phyloP scores from a whole-genome alignment of 2,329 filamentous ascomycete genomes.

The Calonectria henricotiae region DNA sequence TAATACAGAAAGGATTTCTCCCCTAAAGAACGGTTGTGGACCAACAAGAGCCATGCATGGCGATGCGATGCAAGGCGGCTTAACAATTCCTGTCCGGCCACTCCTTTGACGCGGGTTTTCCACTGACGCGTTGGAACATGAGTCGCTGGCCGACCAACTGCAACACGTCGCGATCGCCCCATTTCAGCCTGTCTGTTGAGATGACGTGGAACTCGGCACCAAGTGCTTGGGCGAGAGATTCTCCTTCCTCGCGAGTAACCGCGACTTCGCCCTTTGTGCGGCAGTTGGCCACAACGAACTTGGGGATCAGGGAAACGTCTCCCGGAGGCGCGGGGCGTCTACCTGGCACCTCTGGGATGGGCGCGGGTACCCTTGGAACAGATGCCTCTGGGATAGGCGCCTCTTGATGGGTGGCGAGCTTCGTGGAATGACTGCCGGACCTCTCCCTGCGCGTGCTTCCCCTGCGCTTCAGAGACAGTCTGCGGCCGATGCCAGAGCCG shows the following conservation, averaged over 20 bases:
- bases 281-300: neutral
- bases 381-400: neutral
- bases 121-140: constrained; percentile 8
- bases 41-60: neutral
- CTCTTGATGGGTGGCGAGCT: neutral
- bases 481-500: neutral
- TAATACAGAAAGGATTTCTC: neutral
- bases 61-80: neutral
- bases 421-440: constrained; percentile 2
- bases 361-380: neutral
- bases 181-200: constrained; percentile 1
- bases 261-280: constrained; percentile 2
- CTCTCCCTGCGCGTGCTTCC: constrained; percentile 12
- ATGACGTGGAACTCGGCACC: neutral
- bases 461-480: neutral
- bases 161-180: constrained; percentile 14
- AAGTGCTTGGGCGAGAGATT: neutral
- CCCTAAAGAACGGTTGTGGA: neutral
- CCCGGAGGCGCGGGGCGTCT: neutral
- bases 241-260: neutral
- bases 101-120: constrained; percentile 13
- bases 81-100: constrained; percentile 6
- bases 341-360: neutral
- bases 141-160: constrained; percentile 5
- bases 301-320: neutral